phyloP scores from a whole-genome alignment of 805 yeast species.

The Isabelozyma rhagii region DNA sequence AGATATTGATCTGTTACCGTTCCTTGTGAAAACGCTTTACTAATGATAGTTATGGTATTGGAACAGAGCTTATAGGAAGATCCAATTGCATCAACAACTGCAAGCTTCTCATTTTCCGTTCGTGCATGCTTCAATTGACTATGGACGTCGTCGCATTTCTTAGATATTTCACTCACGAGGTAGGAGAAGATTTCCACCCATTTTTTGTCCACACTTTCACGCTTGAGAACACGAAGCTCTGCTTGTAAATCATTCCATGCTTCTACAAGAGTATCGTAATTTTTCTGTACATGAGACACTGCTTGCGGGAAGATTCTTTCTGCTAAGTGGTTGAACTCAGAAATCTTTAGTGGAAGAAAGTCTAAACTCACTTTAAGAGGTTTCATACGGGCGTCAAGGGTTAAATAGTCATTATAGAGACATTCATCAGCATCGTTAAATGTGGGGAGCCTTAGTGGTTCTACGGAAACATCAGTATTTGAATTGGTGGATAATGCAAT shows the following conservation, averaged over 20 bases:
- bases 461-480: conserved; percentile 9
- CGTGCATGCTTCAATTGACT: conserved; percentile 12
- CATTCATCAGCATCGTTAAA: conserved; percentile 26
- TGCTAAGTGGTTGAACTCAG: conserved; percentile 32
- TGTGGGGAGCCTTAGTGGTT: conserved; percentile 25
- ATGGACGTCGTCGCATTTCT: conserved; percentile 16
- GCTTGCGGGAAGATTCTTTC: conserved; percentile 22
- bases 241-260: conserved; percentile 40
- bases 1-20: conserved; percentile 31
- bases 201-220: conserved; percentile 47
- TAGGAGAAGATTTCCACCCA: conserved; percentile 55
- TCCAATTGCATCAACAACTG: conserved; percentile 24
- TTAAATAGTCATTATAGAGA: conserved; percentile 39
- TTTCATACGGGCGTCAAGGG: conserved; percentile 38
- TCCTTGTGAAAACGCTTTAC: conserved; percentile 34
- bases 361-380: conserved; percentile 54
- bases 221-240: conserved; percentile 41
- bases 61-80: conserved; percentile 35
- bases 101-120: conserved; percentile 11
- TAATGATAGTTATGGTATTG: conserved; percentile 31
- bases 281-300: conserved; percentile 26
- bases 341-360: conserved; percentile 50
- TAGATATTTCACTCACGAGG: conserved; percentile 40
- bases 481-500: conserved; percentile 4
- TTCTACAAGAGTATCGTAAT: conserved; percentile 36